Base-by-base conservation (phyloP, 495 filamentous ascomycete genomes). In the Xylaria intraflava region DNA sequence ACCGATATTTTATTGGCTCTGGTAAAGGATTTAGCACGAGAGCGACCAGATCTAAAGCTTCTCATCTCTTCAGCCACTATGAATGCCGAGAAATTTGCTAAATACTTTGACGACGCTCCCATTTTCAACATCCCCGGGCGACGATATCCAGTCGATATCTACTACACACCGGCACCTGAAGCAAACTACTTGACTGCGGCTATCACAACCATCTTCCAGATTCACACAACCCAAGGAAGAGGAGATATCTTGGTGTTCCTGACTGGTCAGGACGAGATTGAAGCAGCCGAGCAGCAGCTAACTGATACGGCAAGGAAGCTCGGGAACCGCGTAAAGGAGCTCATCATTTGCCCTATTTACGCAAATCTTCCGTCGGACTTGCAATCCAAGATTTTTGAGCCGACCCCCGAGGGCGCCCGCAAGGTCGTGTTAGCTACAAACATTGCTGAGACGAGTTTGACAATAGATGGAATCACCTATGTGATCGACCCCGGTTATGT, bases 91-190 rank as follows among this genome's bases (percentile, higher is more conserved):
- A 94, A 95, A 63, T 96, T 98, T 62, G 83, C 88, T 14, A 76
- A 83, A 36, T 98, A 95, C 66, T 96, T 96, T 59, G 89, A 97
- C 68, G 87, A 94, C 65, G 88, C 88, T 2, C 92, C 94, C 9
- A 96, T 97, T 54, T 95, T 96, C 74, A 93, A 95, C 63, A 87
- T 98, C 43, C 94, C 94, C 10, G 93, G 93, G 20, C 85, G 93
- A 49, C 80, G 85, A 29, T 95, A 90, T 68, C 87, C 88, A 3
- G 91, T 98, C 12, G 89, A 95, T 50, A 90, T 95, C 23, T 88
- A 94, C 69, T 96, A 95, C 69, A 94, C 90, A 0, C 83, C 84
- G 5, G 85, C 93, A 47, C 94, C 94, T 0, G 93, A 98, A 66
- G 89, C 89, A 27, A 96, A 97, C 65, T 97, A 96, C 60, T 76